Base-by-base conservation (phyloP, 192 early-diverging fungal genomes). In the Entophlyctis luteolus region DNA sequence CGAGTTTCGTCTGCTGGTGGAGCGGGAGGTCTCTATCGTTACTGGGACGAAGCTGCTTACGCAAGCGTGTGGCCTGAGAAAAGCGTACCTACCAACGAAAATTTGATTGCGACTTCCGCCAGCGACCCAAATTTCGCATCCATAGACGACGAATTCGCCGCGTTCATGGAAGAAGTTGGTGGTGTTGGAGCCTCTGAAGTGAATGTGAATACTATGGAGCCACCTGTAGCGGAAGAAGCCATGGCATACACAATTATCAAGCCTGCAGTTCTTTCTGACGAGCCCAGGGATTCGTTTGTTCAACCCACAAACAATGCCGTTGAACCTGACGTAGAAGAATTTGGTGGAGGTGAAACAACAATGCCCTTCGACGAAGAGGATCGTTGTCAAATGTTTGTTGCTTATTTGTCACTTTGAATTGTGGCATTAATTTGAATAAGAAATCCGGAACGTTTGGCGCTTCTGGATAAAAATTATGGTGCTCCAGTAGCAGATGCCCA, bases 21-120 rank as follows among this genome's bases (percentile, higher is more conserved):
- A n/a, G 72, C 66, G 23, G 63, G 70, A 8, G 62, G 82, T 23
- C 79, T 72, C 36, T 45, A 63, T 36, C 70, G 77, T 25, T 90
- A 90, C 59, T 83, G 88, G 79, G 88, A 90, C 70, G 75, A 84
- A 35, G 72, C 78, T 25, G 81, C 87, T 14, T 90, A 84, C 50
- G 71, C 78, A 6, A 77, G 70, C n/a, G 76, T 68, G 5, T 81
- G 75, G 34, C 70, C 70, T 36, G n/a, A n/a, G n/a, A n/a, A n/a
- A n/a, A 55, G 32, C 27, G 23, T 60, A 29, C 29, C 56, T 50
- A 47, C 25, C 12, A 23, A 14, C 20, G 20, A 39, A 2, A 52
- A 66, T 32, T 49, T 1, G 55, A 58, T 27, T 63, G 55, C 12
- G 45, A 47, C 16, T 39, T 2, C 27, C 53, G 48, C 20, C 4